A percentile compares a stretch with the other conserved stretches of the same genome.
These are phyloP conservation scores for Sporobolomyces phaffii DNA, from an alignment of 768 basidiomycete genomes.

Conservation along the genomic window DNA sequence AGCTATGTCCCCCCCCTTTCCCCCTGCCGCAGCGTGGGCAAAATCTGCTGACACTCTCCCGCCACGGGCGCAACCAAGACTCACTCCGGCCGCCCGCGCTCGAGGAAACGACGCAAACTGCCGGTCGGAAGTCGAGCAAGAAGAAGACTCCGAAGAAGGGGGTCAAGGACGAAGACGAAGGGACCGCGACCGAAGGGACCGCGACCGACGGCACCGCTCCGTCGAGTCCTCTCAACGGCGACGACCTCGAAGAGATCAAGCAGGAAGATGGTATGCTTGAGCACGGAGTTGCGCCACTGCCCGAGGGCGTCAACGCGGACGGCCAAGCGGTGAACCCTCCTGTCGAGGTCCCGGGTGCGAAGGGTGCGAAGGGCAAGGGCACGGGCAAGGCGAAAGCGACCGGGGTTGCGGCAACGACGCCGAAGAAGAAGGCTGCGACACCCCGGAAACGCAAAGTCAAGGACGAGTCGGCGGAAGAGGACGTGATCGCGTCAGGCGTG, in stretches of 20 bases:
- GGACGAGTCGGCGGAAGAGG: not conserved
- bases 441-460: not conserved
- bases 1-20: not conserved
- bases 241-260: constrained; percentile 8
- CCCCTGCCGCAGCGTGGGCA: no score
- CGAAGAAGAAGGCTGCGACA: constrained; percentile 18
- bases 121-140: constrained; percentile 50
- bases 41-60: no score
- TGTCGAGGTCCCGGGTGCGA: not conserved
- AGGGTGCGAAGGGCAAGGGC: not conserved
- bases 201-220: not conserved
- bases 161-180: constrained; percentile 10
- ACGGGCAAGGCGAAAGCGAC: not conserved
- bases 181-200: not conserved
- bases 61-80: no score
- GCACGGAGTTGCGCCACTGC: constrained; percentile 7
- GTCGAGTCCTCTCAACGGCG: constrained; percentile 4
- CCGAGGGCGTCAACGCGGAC: constrained; percentile 23
- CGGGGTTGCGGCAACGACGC: not conserved
- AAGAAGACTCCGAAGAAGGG: constrained; percentile 41
- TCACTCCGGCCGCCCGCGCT: constrained; percentile 51
- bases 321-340: constrained; percentile 13
- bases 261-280: constrained; percentile 13
- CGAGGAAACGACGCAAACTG: constrained; percentile 50
- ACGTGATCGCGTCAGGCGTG: not conserved